phyloP scores from a whole-genome alignment of 2,329 filamentous ascomycete species.

The Neofusicoccum kwambonambiense region DNA sequence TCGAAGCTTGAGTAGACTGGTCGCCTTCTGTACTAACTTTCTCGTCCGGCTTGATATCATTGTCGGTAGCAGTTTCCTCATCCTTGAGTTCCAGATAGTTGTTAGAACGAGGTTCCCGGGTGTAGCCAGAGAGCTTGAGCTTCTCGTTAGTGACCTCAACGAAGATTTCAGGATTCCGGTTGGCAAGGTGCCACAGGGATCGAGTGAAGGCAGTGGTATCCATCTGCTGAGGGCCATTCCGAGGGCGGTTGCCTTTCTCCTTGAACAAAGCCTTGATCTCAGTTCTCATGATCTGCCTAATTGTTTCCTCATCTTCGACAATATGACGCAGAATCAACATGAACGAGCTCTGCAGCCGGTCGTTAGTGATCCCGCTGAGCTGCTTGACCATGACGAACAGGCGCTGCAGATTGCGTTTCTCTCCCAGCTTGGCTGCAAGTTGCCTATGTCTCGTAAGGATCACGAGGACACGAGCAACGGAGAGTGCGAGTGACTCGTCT shows the following conservation, averaged over 20 bases:
- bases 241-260: slow-evolving; percentile 41
- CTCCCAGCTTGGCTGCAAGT: slow-evolving; percentile 72
- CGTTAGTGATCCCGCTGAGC: slow-evolving; percentile 73
- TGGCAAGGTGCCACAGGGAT: slow-evolving; percentile 72
- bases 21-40: not conserved
- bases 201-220: slow-evolving; percentile 75
- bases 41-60: not conserved
- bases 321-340: slow-evolving; percentile 89
- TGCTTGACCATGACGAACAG: slow-evolving; percentile 96
- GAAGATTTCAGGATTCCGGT: slow-evolving; percentile 82
- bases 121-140: slow-evolving; percentile 68
- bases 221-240: slow-evolving; percentile 32
- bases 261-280: slow-evolving; percentile 83
- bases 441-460: slow-evolving; percentile 79
- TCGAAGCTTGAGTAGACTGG: slow-evolving; percentile 34
- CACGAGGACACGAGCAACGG: slow-evolving; percentile 78
- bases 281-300: slow-evolving; percentile 86
- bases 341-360: slow-evolving; percentile 71
- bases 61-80: slow-evolving; percentile 33
- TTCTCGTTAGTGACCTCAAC: slow-evolving; percentile 84
- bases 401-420: slow-evolving; percentile 84
- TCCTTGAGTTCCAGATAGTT: slow-evolving; percentile 56
- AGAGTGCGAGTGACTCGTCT: slow-evolving; percentile 79
- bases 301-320: slow-evolving; percentile 86
- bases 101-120: slow-evolving; percentile 43